Percentiles rank a stretch among this genome's conserved stretches.
Evolutionary conservation across 352 stramenopile genomes (phyloP).

Genomic region (Globisporangium cylindrosporum): DNA sequence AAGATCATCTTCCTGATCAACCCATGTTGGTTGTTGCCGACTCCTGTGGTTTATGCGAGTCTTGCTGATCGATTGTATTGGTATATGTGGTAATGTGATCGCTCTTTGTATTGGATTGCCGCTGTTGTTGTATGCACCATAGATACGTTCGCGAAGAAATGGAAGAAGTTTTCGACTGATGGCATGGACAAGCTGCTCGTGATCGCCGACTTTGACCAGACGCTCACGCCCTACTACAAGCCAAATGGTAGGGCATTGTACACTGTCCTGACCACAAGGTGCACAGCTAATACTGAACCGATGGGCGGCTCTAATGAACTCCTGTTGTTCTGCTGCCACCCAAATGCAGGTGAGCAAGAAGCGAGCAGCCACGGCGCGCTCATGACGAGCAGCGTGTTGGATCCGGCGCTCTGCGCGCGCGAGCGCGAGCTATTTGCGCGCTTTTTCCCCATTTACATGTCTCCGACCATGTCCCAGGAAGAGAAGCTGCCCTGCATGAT

Average conservation of each 20-base stretch:
- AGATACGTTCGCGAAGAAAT: slow-evolving; percentile 55
- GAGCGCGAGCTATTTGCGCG: slow-evolving; percentile 53
- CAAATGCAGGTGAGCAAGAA: slow-evolving; percentile 7
- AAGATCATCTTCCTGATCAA: no score
- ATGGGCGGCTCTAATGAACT: no score
- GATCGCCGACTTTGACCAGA: slow-evolving; percentile 85
- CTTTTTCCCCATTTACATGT: slow-evolving; percentile 81
- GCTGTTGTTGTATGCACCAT: no score
- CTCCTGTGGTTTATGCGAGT: no score
- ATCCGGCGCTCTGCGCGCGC: slow-evolving; percentile 26
- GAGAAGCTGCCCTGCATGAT: slow-evolving; percentile 83
- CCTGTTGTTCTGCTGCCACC: no score
- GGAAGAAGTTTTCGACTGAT: slow-evolving; percentile 71
- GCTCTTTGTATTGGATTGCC: no score
- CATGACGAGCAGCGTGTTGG: slow-evolving; percentile 45
- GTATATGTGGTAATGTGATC: no score
- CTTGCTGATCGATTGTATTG: no score
- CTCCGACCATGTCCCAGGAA: slow-evolving; percentile 48
- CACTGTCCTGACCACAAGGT: no score
- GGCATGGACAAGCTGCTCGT: slow-evolving; percentile 68
- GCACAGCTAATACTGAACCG: no score
- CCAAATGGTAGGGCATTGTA: slow-evolving; percentile 26
- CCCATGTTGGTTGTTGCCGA: no score
- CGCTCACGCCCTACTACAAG: slow-evolving; percentile 68
- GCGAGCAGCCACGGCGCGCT: slow-evolving; percentile 40